Base-by-base conservation (phyloP, 106 monocot species). In the Dioscorea zingiberensis region DNA sequence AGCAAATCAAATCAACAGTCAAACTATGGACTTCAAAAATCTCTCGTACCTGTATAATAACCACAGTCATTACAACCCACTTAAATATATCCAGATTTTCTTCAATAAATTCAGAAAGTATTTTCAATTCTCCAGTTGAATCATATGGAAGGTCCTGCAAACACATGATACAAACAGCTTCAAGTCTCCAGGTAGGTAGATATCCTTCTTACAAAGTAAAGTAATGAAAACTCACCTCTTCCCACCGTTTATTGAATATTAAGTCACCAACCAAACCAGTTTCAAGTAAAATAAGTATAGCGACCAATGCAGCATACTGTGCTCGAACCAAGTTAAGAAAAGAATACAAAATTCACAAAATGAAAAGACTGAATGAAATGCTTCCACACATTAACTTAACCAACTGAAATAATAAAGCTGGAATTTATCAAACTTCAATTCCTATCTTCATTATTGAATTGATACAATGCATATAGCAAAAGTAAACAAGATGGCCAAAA, bases 131-230 rank as follows among this genome's bases (percentile, higher is more conserved):
- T 73, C 84, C 88, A 53, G 88, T 84, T 18, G 75, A 69, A 58
- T 88, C 88, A 69, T 70, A 46, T 17, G 88, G 88, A 78, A 88
- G 72, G 58, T 84, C 78, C 88, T 88, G 65, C 16, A 25, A 58
- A 49, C 47, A 26, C 9, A 32, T 32, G 12, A 17, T 26, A 59
- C 27, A 16, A 26, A 15, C 28, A 59, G 51, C 51, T 4, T 18
- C 59, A 59, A 16, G 27, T 13, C 27, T 11, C 13, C 10, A 25
- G 10, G 23, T 21, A 57, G 19, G 22, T 22, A 57, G 11, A 57
- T 27, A 27, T 16, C 13, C 15, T 15, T 10, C 27, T 17, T 59
- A 3, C 12, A 25, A 27, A 11, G 11, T 55, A 18, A 7, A 19
- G 25, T 22, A 13, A 74, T 28, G 62, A 5, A 45, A 68, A 32